Base-by-base conservation (phyloP, 2,329 filamentous ascomycete species). In the Chrysosporium keratinophilum region DNA sequence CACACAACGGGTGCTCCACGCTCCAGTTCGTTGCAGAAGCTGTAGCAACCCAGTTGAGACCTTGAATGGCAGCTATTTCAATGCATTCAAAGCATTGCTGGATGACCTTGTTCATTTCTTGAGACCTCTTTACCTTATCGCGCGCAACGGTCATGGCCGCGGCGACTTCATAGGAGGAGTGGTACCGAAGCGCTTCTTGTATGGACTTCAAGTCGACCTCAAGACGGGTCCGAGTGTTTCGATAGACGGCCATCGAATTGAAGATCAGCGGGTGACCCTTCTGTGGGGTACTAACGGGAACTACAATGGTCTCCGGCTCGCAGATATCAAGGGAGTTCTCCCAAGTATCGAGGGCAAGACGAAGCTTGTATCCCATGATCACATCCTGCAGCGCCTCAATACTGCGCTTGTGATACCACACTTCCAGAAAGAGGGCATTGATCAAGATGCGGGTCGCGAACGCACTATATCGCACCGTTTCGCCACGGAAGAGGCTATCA, bases 21-120 rank as follows among this genome's bases (percentile, higher is more conserved):
- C 91, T 97, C 93, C 93, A 98, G 73, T 97, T 97, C 45, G 93
- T 96, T 19, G 93, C 89, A 45, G 90, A 96, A 19, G 91, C 96
- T 62, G 90, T 85, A n/a, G 91, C 91, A 58, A 97, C 90, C 91
- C 93, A 97, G 63, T 91, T 88, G 61, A 97, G 89, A 60, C 91
- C 93, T 70, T 96, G 90, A 58, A 89, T 76, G 44, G 94, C 91
- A 54, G 91, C 91, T 47, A 93, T 95, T 71, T 97, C 91, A 65
- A 98, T 90, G 75, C 90, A 97, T 71, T 94, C 88, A 71, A 93
- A 97, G 74, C 93, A 97, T 71, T 94, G 88, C 66, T 97, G 85
- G 58, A 98, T 95, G 63, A 97, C 90, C 74, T 95, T 95, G 76
- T 96, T 87, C 91, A 97, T 97, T 71, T 97, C 91, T 64, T 86